These are phyloP conservation scores for Penicillium psychrosexuale DNA, from an alignment of 2,329 filamentous ascomycete species.

Conservation along the genomic window DNA sequence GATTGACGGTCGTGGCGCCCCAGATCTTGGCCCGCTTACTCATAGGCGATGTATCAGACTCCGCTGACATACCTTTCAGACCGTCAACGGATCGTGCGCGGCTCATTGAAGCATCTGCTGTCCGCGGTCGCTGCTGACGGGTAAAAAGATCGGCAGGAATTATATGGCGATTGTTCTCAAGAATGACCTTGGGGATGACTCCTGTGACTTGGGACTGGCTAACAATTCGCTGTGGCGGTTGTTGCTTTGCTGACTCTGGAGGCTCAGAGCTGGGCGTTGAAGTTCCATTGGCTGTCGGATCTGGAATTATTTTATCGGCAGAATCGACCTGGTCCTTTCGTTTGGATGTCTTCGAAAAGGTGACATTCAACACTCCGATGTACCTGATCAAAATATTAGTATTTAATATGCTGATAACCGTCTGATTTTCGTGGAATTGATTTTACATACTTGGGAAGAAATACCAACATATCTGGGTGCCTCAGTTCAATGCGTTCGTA, in stretches of 20 bases:
- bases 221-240: constrained; percentile 53
- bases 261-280: constrained; percentile 13
- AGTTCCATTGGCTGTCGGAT: constrained; percentile 11
- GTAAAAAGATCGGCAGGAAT: constrained; percentile 80
- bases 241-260: constrained; percentile 32
- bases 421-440: neutral
- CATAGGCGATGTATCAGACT: constrained; percentile 29
- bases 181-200: constrained; percentile 82
- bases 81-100: constrained; percentile 23
- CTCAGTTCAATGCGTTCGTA: constrained; percentile 93
- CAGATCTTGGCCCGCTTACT: constrained; percentile 60
- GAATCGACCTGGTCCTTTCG: constrained; percentile 43
- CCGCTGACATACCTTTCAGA: constrained; percentile 15
- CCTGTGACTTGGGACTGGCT: constrained; percentile 74
- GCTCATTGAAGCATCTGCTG: constrained; percentile 29
- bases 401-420: neutral
- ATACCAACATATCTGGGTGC: constrained; percentile 84
- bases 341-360: constrained; percentile 79
- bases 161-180: constrained; percentile 92
- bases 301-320: constrained; percentile 12
- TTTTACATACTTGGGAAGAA: constrained; percentile 71
- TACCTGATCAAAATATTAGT: constrained; percentile 54
- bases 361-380: constrained; percentile 94
- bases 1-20: constrained; percentile 91
- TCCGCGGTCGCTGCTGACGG: constrained; percentile 49